Evolutionary conservation across 1,284 basidiomycete genomes (phyloP).

Genomic region (Peniophora sp.): DNA sequence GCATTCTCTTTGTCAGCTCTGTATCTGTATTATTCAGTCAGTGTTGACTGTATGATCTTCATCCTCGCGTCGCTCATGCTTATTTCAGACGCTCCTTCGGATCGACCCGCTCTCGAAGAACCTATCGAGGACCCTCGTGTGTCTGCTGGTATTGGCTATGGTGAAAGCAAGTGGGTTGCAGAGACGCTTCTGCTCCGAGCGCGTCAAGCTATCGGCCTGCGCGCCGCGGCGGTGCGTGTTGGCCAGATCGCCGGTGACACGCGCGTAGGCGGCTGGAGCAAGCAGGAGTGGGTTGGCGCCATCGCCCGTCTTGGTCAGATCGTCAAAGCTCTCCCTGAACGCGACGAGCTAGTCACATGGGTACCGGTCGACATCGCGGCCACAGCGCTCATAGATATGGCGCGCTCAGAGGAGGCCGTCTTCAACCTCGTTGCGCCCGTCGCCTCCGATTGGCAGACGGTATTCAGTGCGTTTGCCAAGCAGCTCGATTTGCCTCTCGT

Average conservation of each 20-base stretch:
- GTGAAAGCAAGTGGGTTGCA: conserved; percentile 17
- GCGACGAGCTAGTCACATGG: conserved; percentile 17
- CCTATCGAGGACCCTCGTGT: not conserved
- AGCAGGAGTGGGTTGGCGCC: conserved; percentile 10
- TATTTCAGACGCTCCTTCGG: conserved; percentile 1
- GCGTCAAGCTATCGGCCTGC: not conserved
- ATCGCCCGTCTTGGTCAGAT: conserved; percentile 5
- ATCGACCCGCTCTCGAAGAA: conserved; percentile 12
- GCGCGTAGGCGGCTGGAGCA: conserved; percentile 9
- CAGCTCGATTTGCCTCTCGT: not conserved
- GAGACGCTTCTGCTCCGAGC: not conserved
- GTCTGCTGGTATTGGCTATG: conserved; percentile 25
- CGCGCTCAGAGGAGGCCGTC: conserved; percentile 3
- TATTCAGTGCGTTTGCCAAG: not conserved
- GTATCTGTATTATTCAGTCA: conserved; percentile 21
- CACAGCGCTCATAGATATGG: conserved; percentile 18
- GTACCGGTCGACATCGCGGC: conserved; percentile 23
- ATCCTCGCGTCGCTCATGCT: no score
- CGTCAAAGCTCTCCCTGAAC: conserved; percentile 6
- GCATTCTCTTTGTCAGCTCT: conserved; percentile 28
- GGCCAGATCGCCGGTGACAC: conserved; percentile 10
- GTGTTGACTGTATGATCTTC: no score
- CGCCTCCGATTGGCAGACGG: not conserved
- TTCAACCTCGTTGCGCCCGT: conserved; percentile 13
- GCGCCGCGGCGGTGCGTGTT: conserved; percentile 4